Conservation (phyloP, 2,329 filamentous ascomycete genomes). For the Fonsecaea monophora region DNA sequence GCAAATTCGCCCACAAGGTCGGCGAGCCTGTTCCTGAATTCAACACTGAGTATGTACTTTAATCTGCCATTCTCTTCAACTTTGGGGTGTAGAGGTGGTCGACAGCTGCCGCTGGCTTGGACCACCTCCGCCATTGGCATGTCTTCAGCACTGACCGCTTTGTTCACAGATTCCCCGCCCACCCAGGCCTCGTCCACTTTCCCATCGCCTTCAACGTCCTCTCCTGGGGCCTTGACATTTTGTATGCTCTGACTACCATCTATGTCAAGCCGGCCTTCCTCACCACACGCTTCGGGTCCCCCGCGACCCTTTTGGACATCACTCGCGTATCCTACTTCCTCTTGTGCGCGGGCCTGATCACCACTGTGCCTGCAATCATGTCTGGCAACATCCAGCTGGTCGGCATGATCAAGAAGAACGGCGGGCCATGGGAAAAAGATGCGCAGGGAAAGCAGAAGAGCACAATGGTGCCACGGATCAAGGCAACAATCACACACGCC, state of each 20-base stretch:
- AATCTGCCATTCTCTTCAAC: not conserved
- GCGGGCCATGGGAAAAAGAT: conserved; percentile 41
- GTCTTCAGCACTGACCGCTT: conserved; percentile 10
- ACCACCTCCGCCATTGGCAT: not conserved
- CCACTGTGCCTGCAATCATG: conserved; percentile 41
- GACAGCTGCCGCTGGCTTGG: not conserved
- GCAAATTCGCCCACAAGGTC: conserved; percentile 40
- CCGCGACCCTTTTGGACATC: conserved; percentile 39
- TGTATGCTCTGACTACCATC: conserved; percentile 38
- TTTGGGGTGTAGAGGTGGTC: not conserved
- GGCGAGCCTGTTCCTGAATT: conserved; percentile 40
- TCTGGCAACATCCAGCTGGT: conserved; percentile 40
- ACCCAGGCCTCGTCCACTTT: conserved; percentile 40
- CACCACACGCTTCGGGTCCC: conserved; percentile 36
- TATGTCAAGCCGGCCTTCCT: conserved; percentile 39
- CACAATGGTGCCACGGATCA: conserved; percentile 41
- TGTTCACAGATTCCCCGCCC: conserved; percentile 32
- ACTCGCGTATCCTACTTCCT: conserved; percentile 39
- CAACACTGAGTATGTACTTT: conserved; percentile 38
- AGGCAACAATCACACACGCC: conserved; percentile 40
- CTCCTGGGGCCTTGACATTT: conserved; percentile 40
- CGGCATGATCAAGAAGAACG: conserved; percentile 42
- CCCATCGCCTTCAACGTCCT: conserved; percentile 41
- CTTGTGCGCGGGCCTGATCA: conserved; percentile 38
- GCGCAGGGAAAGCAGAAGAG: conserved; percentile 37